A percentile compares a stretch with the other conserved stretches of the same genome.
Conservation (phyloP, 1,284 basidiomycete genomes). For the Cutaneotrichosporon sp. region DNA sequence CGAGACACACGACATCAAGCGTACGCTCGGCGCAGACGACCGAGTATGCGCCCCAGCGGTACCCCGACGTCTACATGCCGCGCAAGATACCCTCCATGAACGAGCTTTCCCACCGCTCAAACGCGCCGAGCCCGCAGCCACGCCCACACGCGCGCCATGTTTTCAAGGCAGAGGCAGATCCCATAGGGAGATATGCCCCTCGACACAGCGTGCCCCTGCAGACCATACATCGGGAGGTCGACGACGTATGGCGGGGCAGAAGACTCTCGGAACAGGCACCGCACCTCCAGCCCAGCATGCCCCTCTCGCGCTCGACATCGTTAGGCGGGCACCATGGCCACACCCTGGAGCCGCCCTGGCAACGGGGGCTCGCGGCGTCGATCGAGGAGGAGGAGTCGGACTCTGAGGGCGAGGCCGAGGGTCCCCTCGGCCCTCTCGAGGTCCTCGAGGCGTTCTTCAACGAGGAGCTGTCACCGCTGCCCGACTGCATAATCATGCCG, state of each 20-base stretch:
- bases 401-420: conserved; percentile 9
- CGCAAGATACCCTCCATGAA: conserved; percentile 7
- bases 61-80: background rate
- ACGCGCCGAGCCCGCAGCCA: background rate
- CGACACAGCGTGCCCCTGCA: background rate
- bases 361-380: background rate
- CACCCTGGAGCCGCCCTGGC: background rate
- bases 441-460: conserved; percentile 20
- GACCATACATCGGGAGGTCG: background rate
- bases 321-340: background rate
- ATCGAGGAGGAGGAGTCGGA: conserved; percentile 12
- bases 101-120: background rate
- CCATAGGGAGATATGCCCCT: background rate
- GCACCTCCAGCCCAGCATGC: background rate
- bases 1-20: background rate
- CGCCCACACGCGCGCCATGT: background rate
- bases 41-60: background rate
- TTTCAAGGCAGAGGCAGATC: background rate
- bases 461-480: conserved; percentile 8
- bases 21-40: background rate
- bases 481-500: conserved; percentile 9
- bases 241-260: background rate
- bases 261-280: background rate
- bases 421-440: conserved; percentile 16
- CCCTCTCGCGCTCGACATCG: background rate